Evolutionary conservation across 306 rosid genomes (phyloP), one percentile per base, ranked within the genome.

Genomic region (Medicago ruthenica): DNA sequence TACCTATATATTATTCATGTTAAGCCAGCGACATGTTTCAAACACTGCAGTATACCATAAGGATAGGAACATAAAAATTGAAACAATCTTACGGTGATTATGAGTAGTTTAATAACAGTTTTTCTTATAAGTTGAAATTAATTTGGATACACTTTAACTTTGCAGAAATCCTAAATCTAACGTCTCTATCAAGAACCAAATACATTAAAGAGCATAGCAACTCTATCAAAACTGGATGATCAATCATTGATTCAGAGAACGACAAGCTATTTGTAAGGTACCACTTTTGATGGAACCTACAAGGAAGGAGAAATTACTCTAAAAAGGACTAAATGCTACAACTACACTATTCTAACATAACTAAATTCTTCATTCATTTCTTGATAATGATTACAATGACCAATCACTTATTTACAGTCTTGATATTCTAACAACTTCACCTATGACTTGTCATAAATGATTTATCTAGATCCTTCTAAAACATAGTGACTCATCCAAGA

Each of bases 1-100:
- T 69, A 34, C 41, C 20, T 53, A 39, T 21, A 44, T 66, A 51
- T 57, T 21, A 44, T 80, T 71, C 76, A 74, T 48, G 50, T 59
- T 21, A 75, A 59, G 76, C 64, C 34, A 57, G 34, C n/a, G 8
- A 21, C 58, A 48, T 5, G 10, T 60, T 73, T 74, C 45, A 74
- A 67, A 67, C 54, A 54, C 10, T 44, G 36, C 1, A 22, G 15
- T 40, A 48, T 6, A 59, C 22, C 51, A 8, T 10, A 1, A 41
- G 45, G 6, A 16, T 59, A 24, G 40, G 16, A 24, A 59, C 27
- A 60, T 18, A 53, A 61, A 31, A 61, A 61, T 7, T 15, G 42
- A 61, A 27, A 31, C n/a, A 11, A 31, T 13, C 41, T n/a, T 62
- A 13, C 10, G n/a, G 36, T 34, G 67, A 15, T 60, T 60, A 14